Evolutionary conservation across 768 basidiomycete genomes (phyloP).

Genomic region (Tricholomella constricta): DNA sequence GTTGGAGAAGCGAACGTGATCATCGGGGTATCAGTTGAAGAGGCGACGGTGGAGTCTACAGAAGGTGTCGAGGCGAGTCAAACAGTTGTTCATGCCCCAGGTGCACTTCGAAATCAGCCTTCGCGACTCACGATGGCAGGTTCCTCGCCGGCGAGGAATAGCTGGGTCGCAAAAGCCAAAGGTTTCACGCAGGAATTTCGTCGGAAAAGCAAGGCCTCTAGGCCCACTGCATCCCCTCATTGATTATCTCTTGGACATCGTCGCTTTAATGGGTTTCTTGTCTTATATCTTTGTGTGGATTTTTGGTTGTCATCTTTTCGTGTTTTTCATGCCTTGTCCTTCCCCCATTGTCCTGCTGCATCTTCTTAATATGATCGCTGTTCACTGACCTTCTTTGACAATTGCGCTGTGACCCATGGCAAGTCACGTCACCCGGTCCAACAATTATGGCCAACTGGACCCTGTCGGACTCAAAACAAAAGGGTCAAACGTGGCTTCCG

Average conservation of each 20-base stretch:
- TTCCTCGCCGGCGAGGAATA: slow-evolving; percentile 20
- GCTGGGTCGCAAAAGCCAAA: slow-evolving; percentile 40
- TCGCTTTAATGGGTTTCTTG: slow-evolving; percentile 4
- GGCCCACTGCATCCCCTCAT: not conserved
- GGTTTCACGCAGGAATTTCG: slow-evolving; percentile 45
- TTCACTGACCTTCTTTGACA: slow-evolving; percentile 1
- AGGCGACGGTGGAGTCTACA: slow-evolving; percentile 40
- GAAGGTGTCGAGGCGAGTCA: slow-evolving; percentile 28
- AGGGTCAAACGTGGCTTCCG: slow-evolving; percentile 8
- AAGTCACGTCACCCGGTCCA: slow-evolving; percentile 12
- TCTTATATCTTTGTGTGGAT: slow-evolving; percentile 6
- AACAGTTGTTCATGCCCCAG: slow-evolving; percentile 34
- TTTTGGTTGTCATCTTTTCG: not conserved
- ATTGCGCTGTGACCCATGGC: slow-evolving; percentile 11
- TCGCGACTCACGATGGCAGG: slow-evolving; percentile 33
- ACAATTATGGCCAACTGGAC: slow-evolving; percentile 7
- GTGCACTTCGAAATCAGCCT: slow-evolving; percentile 34
- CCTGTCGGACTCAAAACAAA: slow-evolving; percentile 10
- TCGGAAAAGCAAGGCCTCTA: slow-evolving; percentile 33
- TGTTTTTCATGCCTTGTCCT: not conserved
- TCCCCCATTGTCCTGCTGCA: not conserved
- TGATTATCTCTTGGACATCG: slow-evolving; percentile 1
- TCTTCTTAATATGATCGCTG: slow-evolving; percentile 5
- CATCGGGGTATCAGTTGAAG: slow-evolving; percentile 51
- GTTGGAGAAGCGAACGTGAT: slow-evolving; percentile 34